A percentile compares a stretch with the other conserved stretches of the same genome.
These are phyloP conservation scores for Talaromyces sp. DNA, from an alignment of 2,329 filamentous ascomycete species.

Conservation along the genomic window DNA sequence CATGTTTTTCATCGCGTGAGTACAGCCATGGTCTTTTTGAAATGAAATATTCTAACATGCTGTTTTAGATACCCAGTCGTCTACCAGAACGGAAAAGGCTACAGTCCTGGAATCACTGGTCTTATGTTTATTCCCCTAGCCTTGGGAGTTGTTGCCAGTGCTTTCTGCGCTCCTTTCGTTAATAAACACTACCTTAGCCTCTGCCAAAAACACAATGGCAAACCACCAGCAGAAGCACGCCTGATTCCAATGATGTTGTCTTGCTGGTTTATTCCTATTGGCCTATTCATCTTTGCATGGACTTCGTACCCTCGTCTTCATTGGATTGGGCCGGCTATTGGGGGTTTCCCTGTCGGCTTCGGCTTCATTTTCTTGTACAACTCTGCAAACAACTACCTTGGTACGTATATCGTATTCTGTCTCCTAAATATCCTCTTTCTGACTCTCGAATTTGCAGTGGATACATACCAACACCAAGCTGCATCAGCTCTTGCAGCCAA, in stretches of 20 bases:
- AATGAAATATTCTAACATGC: slow-evolving; percentile 10
- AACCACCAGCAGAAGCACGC: slow-evolving; percentile 70
- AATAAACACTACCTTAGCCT: slow-evolving; percentile 75
- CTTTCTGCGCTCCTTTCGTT: slow-evolving; percentile 63
- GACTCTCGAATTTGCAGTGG: slow-evolving; percentile 38
- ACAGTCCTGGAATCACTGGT: slow-evolving; percentile 66
- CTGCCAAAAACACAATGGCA: slow-evolving; percentile 59
- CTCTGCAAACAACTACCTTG: slow-evolving; percentile 68
- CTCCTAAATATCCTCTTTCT: neutral
- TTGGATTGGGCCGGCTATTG: slow-evolving; percentile 69
- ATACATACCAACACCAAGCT: slow-evolving; percentile 67
- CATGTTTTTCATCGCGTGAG: slow-evolving; percentile 48
- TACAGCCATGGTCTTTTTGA: slow-evolving; percentile 39
- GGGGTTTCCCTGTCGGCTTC: slow-evolving; percentile 68
- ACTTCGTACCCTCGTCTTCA: slow-evolving; percentile 60
- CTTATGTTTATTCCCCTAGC: slow-evolving; percentile 85
- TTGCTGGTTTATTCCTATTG: slow-evolving; percentile 67
- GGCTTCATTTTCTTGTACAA: slow-evolving; percentile 84
- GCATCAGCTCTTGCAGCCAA: slow-evolving; percentile 77
- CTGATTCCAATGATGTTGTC: slow-evolving; percentile 77
- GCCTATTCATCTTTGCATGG: slow-evolving; percentile 65
- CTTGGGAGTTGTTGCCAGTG: slow-evolving; percentile 65
- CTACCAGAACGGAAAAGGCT: slow-evolving; percentile 76
- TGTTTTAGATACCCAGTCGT: slow-evolving; percentile 48
- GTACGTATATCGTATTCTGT: slow-evolving; percentile 16